phyloP scores from a whole-genome alignment of 2,329 filamentous ascomycete species.

The Fusarium protoensiforme region DNA sequence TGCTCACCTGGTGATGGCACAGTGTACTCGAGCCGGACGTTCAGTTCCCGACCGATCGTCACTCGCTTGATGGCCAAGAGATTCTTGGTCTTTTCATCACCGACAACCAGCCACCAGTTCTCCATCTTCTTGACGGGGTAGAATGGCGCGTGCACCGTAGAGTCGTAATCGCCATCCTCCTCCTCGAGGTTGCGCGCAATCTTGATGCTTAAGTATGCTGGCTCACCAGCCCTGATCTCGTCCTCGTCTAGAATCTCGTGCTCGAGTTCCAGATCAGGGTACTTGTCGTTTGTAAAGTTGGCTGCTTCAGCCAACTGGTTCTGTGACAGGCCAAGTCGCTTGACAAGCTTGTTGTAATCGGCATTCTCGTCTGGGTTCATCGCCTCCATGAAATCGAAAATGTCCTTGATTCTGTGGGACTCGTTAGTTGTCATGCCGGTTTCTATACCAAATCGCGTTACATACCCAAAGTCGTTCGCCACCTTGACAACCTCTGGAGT shows the following conservation, averaged over 20 bases:
- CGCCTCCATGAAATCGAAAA: constrained; percentile 98
- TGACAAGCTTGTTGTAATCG: constrained; percentile 81
- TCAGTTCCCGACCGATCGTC: constrained; percentile 82
- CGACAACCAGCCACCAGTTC: constrained; percentile 98
- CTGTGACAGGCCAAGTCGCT: constrained; percentile 81
- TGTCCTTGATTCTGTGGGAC: constrained; percentile 79
- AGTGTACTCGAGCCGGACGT: constrained; percentile 86
- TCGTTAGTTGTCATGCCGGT: constrained; percentile 44
- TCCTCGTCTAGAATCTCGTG: constrained; percentile 87
- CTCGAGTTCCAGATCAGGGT: constrained; percentile 93
- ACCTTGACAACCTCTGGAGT: constrained; percentile 83
- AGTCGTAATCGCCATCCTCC: constrained; percentile 73
- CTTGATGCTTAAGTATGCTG: constrained; percentile 84
- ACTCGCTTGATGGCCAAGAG: constrained; percentile 95
- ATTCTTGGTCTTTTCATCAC: constrained; percentile 88
- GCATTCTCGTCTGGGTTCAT: constrained; percentile 97
- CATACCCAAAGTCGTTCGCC: constrained; percentile 81
- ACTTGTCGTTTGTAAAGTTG: constrained; percentile 94
- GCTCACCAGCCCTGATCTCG: constrained; percentile 81
- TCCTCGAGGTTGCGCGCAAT: constrained; percentile 84
- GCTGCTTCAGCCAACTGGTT: constrained; percentile 89
- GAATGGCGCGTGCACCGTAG: constrained; percentile 93
- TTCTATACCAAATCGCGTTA: neutral
- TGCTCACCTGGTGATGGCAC: constrained; percentile 87
- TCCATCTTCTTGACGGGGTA: constrained; percentile 93